Conservation (phyloP, 2,329 filamentous ascomycete species). For the Sphaerostilbella broomeana region DNA sequence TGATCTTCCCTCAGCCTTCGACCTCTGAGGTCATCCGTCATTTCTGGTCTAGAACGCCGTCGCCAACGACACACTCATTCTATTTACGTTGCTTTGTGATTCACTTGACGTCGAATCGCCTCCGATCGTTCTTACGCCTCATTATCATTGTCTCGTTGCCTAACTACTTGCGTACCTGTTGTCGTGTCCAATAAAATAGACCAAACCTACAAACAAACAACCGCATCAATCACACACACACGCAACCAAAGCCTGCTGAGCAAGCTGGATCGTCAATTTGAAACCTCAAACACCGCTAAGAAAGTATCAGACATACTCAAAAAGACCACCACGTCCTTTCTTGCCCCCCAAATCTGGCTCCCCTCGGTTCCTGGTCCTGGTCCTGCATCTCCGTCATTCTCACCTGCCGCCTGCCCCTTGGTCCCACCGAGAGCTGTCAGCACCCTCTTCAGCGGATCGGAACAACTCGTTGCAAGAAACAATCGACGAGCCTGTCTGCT, state of each 20-base stretch:
- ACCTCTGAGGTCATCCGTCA: background rate
- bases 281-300: constrained; percentile 7
- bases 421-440: constrained; percentile 7
- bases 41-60: background rate
- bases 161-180: no score
- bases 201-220: no score
- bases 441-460: no score
- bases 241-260: no score
- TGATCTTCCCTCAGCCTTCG: constrained; percentile 1
- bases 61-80: constrained; percentile 1
- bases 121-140: no score
- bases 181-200: no score
- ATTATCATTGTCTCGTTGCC: no score
- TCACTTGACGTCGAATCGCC: constrained; percentile 7
- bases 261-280: constrained; percentile 5
- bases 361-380: constrained; percentile 6
- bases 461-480: no score
- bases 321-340: background rate
- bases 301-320: background rate
- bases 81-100: background rate
- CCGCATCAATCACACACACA: no score
- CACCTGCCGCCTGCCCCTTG: constrained; percentile 2
- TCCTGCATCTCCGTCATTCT: constrained; percentile 3
- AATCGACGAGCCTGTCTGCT: no score
- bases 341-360: background rate